Evolutionary conservation across 306 rosid species (phyloP), one percentile per base, ranked within the genome.

Genomic region (Carpinus viminea): DNA sequence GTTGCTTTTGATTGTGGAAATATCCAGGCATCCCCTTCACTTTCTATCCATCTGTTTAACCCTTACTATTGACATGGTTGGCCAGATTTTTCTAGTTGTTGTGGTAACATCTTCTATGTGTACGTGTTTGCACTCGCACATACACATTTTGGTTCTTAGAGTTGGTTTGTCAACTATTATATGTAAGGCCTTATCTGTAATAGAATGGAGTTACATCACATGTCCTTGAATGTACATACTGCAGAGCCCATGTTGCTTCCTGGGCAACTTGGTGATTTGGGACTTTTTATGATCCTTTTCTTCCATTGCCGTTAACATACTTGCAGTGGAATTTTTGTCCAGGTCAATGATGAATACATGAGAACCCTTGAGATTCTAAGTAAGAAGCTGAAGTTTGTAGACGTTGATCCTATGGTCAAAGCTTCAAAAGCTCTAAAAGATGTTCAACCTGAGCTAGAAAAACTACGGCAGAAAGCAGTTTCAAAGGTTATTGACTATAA

Each of bases 391-490:
- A 91, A 87, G 93, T 93, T 90, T 79, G 92, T 93, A 54, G 98
- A 95, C 76, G 96, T 76, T 74, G 99, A 95, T 83, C 88, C 87
- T 57, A 87, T 90, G 93, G 94, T 92, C 80, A 95, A 91, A 86
- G 87, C 85, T 82, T 88, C 99, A 77, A 91, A 95, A 83, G 99
- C 99, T 75, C 89, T 93, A 52, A 95, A 95, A 83, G 99, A 95
- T 85, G 96, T 92, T 80, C 97, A 93, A 76, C 99, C 99, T 1
- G 98, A 95, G 85, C 93, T 95, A 80, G 99, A 93, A 84, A 95
- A 92, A 75, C 98, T 95, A 70, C 73, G 98, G 59, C 99, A 95
- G 83, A 95, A 93, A 81, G 97, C 98, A 73, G 91, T 95, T 79
- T 90, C 98, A 70, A 95, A 92, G 98, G 98, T 94, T 82, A 66